Percentiles rank a stretch among this genome's conserved stretches.
These are phyloP conservation scores for Malus hybrid DNA, from an alignment of 331 rosid species.

Conservation along the genomic window DNA sequence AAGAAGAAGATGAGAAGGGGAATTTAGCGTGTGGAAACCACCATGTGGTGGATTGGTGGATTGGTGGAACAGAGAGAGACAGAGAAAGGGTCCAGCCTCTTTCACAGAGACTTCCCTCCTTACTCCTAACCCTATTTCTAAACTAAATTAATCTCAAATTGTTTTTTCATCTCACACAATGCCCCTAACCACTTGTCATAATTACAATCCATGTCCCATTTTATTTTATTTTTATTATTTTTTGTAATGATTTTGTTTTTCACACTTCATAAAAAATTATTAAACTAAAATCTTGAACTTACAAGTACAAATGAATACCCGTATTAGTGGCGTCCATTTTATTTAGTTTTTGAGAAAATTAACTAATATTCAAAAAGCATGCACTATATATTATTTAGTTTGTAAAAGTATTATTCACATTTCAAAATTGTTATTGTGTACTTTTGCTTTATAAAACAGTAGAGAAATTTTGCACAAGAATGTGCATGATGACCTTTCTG, in stretches of 20 bases:
- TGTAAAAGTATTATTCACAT: background rate
- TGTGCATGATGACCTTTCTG: background rate
- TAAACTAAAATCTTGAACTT: background rate
- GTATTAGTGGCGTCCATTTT: background rate
- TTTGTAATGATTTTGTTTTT: background rate
- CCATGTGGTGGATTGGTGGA: background rate
- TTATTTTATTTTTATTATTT: too few species aligned
- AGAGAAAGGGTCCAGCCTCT: constrained; percentile 4
- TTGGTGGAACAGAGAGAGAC: background rate
- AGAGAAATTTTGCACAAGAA: background rate
- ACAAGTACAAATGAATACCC: background rate
- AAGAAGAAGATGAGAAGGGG: constrained; percentile 16
- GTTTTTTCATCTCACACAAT: too few species aligned
- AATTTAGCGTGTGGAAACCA: constrained; percentile 18
- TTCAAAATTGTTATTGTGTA: background rate
- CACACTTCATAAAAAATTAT: too few species aligned
- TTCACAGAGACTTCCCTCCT: constrained; percentile 19
- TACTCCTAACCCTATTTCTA: background rate
- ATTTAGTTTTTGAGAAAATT: background rate
- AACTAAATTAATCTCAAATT: background rate
- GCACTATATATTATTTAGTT: background rate
- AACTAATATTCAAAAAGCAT: too few species aligned
- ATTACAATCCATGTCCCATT: background rate
- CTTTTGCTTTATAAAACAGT: too few species aligned
- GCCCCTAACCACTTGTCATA: background rate